A percentile compares a stretch with the other conserved stretches of the same genome.
phyloP scores from a whole-genome alignment of 495 filamentous ascomycete genomes.

The Echria macrotheca region DNA sequence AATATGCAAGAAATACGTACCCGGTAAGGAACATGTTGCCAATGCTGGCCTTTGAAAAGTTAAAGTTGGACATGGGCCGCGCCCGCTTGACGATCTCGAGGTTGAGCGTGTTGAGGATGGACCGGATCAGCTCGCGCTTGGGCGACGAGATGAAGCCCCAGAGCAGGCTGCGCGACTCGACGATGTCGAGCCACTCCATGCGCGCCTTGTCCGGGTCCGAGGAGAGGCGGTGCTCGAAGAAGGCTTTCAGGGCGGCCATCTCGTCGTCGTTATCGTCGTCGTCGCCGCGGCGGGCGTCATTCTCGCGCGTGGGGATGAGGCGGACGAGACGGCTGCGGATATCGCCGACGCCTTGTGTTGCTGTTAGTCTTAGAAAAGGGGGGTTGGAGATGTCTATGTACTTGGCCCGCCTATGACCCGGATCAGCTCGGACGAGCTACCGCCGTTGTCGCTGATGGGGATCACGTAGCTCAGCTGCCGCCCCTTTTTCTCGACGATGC shows the following conservation, averaged over 20 bases:
- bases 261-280: slow-evolving; percentile 55
- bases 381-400: slow-evolving; percentile 14
- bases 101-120: slow-evolving; percentile 81
- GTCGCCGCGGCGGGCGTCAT: slow-evolving; percentile 30
- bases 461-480: slow-evolving; percentile 78
- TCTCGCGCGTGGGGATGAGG: slow-evolving; percentile 58
- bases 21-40: slow-evolving; percentile 89
- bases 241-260: slow-evolving; percentile 61
- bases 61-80: slow-evolving; percentile 71
- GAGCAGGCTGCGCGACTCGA: slow-evolving; percentile 69
- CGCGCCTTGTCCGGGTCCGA: slow-evolving; percentile 47
- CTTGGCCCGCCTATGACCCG: slow-evolving; percentile 84
- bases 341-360: slow-evolving; percentile 68
- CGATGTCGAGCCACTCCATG: slow-evolving; percentile 80
- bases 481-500: slow-evolving; percentile 62
- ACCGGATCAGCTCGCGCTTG: slow-evolving; percentile 88
- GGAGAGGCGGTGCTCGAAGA: slow-evolving; percentile 84
- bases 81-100: slow-evolving; percentile 85
- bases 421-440: slow-evolving; percentile 85
- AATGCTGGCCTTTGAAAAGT: slow-evolving; percentile 83
- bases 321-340: slow-evolving; percentile 87
- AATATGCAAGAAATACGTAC: slow-evolving; percentile 23
- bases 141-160: slow-evolving; percentile 73
- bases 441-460: slow-evolving; percentile 93
- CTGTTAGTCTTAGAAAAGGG: not conserved